phyloP scores from a whole-genome alignment of 805 yeast genomes.

The Schwanniomyces occidentalis region DNA sequence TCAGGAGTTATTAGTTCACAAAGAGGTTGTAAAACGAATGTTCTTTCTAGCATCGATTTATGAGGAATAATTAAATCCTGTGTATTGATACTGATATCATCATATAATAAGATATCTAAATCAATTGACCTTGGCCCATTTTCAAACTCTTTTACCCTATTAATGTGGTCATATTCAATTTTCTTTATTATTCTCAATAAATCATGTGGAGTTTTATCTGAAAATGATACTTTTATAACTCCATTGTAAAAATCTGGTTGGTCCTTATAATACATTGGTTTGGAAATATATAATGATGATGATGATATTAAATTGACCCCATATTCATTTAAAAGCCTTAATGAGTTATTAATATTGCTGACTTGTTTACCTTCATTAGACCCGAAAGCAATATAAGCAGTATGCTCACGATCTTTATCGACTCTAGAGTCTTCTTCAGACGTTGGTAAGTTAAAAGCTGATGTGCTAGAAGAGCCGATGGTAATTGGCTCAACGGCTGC shows the following conservation, averaged over 20 bases:
- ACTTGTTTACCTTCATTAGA: slow-evolving; percentile 79
- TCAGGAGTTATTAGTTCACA: slow-evolving; percentile 75
- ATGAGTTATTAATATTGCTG: slow-evolving; percentile 57
- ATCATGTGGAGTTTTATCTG: slow-evolving; percentile 57
- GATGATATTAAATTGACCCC: slow-evolving; percentile 53
- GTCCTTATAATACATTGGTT: slow-evolving; percentile 86
- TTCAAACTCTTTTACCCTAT: slow-evolving; percentile 73
- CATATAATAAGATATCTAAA: slow-evolving; percentile 80
- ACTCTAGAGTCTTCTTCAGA: slow-evolving; percentile 12
- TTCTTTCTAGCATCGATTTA: slow-evolving; percentile 80
- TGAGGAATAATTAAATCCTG: slow-evolving; percentile 78
- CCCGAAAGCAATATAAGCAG: slow-evolving; percentile 83
- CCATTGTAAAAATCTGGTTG: slow-evolving; percentile 88
- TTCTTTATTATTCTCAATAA: slow-evolving; percentile 62
- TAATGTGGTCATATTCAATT: slow-evolving; percentile 72
- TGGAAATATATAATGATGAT: slow-evolving; percentile 81
- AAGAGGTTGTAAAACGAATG: slow-evolving; percentile 87
- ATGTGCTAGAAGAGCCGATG: slow-evolving; percentile 1
- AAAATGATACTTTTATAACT: slow-evolving; percentile 65
- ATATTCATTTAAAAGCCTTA: slow-evolving; percentile 43
- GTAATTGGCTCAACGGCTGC: slow-evolving; percentile 20
- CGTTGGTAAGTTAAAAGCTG: slow-evolving; percentile 35
- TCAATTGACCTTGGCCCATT: slow-evolving; percentile 95
- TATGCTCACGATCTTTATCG: slow-evolving; percentile 32
- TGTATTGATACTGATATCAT: slow-evolving; percentile 53